Percentiles rank a stretch among this genome's conserved stretches.
Evolutionary conservation across 441 rosid species (phyloP).

Genomic region (Bruguiera hainesii): DNA sequence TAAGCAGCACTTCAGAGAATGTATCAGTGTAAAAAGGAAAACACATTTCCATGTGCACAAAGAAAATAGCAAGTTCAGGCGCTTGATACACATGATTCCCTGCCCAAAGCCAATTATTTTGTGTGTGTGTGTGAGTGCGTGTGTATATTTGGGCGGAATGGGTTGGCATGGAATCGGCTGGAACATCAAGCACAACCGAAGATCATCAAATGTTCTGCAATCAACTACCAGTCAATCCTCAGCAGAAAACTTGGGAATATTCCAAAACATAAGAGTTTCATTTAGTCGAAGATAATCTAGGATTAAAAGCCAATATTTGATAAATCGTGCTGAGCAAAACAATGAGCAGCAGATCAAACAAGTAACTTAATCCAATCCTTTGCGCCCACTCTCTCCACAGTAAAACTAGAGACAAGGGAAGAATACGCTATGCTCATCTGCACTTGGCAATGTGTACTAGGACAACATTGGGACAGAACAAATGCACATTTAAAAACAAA

Average conservation of each 20-base stretch:
- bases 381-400: constrained; percentile 71
- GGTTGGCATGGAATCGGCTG: constrained; percentile 71
- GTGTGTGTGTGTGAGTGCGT: constrained; percentile 59
- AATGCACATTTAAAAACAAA: no score
- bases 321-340: constrained; percentile 51
- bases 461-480: constrained; percentile 2
- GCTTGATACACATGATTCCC: no score
- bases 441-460: constrained; percentile 30
- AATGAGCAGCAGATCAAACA: constrained; percentile 45
- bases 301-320: constrained; percentile 52
- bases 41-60: no score
- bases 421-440: constrained; percentile 88
- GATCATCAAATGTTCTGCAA: constrained; percentile 93
- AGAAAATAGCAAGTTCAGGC: no score
- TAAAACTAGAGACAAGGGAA: constrained; percentile 72
- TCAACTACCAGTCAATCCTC: constrained; percentile 41
- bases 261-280: constrained; percentile 13
- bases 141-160: constrained; percentile 42
- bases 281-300: not conserved
- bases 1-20: no score
- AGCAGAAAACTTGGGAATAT: constrained; percentile 25
- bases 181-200: constrained; percentile 84
- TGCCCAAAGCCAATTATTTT: constrained; percentile 68
- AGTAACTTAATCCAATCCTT: constrained; percentile 51
- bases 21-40: no score